Evolutionary conservation across 495 filamentous ascomycete species (phyloP), one percentile per base, ranked within the genome.

Genomic region (Letharia columbiana): DNA sequence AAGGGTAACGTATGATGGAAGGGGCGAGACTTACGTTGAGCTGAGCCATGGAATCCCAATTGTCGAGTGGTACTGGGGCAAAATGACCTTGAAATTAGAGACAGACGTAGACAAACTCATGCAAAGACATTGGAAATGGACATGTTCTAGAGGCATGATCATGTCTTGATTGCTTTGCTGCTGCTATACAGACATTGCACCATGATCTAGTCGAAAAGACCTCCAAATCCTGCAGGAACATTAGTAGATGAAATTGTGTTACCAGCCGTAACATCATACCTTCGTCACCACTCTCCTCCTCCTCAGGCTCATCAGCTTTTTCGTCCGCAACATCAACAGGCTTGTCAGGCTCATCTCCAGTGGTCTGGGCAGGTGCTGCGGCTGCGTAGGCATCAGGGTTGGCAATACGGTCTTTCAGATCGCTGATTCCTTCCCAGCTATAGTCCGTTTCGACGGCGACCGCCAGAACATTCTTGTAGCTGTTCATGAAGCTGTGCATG

Each of bases 351-450:
- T 69, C 62, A 18, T 41, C 67, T 3, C 63, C 69, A n/a, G 77
- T 74, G 49, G 74, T 72, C 67, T 85, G 90, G 63, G 77, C 84
- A 41, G 91, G 91, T 70, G 86, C 92, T 75, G 91, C 79, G 63
- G 88, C 73, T 69, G 90, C 92, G 76, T 96, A 98, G 50, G 91
- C 91, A 63, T 97, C 94, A 68, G 94, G 94, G 84, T 98, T 98
- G 79, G 91, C 91, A 75, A 98, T 96, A 74, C 94, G 90, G 80
- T 98, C 95, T 88, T 97, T 98, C 79, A 98, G 89, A 79, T 94
- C 84, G 71, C 91, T 88, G 79, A 99, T 97, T 77, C 90, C 90
- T 69, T 91, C 86, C 94, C 93, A 99, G 81, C 87, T 89, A 84
- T 87, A 88, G 67, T 96, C 94, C 67, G 91, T 97, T 78, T 86